Base-by-base conservation (phyloP, 2,329 filamentous ascomycete species). In the Fusarium sp. region DNA sequence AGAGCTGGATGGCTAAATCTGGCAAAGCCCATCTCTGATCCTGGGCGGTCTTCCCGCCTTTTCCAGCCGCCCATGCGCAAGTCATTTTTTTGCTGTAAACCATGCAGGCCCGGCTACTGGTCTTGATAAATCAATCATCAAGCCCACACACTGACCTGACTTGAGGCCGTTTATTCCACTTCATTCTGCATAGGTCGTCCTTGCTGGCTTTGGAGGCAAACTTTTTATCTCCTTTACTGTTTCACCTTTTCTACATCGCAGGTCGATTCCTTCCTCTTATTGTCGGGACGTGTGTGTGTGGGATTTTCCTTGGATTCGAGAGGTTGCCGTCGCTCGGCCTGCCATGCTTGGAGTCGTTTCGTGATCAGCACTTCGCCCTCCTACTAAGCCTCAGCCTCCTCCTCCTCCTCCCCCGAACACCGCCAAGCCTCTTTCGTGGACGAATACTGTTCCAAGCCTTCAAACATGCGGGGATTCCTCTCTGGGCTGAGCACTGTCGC, bases 401-500 rank as follows among this genome's bases (percentile, higher is more conserved):
- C 27, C 27, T 29, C 27, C 27, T 29, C 27, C 27, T 8, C 27
- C 27, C 42, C 20, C 42, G 11, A 24, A 47, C 22, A 47, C 42
- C 20, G 20, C 42, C 20, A 47, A 47, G 20, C 42, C 42, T 24
- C 42, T 24, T 7, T 22, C 42, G 42, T 47, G 42, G 42, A 47
- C 42, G 45, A 20, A 22, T 22, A 56, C 22, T 37, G 42, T 47
- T 1, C 22, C 42, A 47, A 47, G 13, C 42, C 42, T 38, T 54
- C 62, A 29, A 52, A 59, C 57, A 69, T 69, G 66, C 58, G 40
- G 42, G 34, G 37, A 56, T n/a, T 27, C 14, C 37, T 38, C 20
- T 31, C 24, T 24, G 37, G 59, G 34, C 50, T 57, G 54, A 60
- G 50, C 58, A 14, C 50, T 35, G 62, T 70, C 27, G 35, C 47